A percentile compares a stretch with the other conserved stretches of the same genome.
Conservation (phyloP, 2,329 filamentous ascomycete species). For the Penicillium hordei region DNA sequence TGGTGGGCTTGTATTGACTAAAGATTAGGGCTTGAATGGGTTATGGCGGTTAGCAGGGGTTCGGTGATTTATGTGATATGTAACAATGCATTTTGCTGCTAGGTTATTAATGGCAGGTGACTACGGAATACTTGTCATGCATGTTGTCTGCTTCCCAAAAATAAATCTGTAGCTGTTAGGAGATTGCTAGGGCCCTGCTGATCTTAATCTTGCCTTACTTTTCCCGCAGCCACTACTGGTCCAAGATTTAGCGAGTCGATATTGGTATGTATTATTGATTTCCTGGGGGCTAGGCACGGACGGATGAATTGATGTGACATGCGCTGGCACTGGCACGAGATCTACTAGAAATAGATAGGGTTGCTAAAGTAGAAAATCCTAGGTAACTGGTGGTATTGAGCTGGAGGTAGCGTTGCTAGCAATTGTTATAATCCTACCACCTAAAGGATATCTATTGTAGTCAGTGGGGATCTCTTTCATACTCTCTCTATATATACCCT, state of each 20-base stretch:
- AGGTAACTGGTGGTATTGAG: not conserved
- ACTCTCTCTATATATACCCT: not conserved
- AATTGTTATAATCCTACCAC: not conserved
- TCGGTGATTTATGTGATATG: not conserved
- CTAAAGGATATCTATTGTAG: not conserved
- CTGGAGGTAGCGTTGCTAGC: not conserved
- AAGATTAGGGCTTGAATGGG: not conserved
- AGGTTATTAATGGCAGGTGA: not conserved
- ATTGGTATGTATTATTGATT: not conserved
- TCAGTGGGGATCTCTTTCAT: not conserved
- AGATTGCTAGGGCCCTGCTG: not conserved
- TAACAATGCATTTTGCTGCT: not conserved
- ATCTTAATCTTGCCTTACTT: slow-evolving; percentile 1
- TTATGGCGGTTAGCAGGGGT: not conserved
- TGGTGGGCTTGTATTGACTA: not conserved
- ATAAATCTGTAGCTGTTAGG: not conserved
- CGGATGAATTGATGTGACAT: not conserved
- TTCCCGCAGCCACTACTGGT: not conserved
- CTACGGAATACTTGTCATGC: not conserved
- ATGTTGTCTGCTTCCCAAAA: not conserved
- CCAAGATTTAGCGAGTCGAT: not conserved
- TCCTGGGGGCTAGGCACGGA: not conserved
- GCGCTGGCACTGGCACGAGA: not conserved
- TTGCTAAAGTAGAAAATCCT: too few relatives aligned
- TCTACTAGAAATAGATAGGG: not conserved